Evolutionary conservation across 768 basidiomycete genomes (phyloP), one percentile per base, ranked within the genome.

Genomic region (Boletus pseudopeckii): DNA sequence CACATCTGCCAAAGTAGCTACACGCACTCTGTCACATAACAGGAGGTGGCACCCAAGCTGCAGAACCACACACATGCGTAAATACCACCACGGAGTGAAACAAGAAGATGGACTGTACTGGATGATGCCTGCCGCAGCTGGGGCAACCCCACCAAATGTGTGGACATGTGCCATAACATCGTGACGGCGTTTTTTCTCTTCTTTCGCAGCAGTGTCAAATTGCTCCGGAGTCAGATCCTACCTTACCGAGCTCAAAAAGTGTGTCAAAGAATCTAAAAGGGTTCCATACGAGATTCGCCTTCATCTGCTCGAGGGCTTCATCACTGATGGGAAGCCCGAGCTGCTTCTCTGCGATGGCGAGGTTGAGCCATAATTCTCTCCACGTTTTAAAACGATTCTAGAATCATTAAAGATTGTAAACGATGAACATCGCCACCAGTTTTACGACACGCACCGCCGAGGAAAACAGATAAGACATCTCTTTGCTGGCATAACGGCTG

Each of bases 101-200:
- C 15, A 14, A 47, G 38, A 50, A 46, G 28, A 50, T 37, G 49
- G 32, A 38, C 75, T 82, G 55, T 60, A 91, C 90, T 98, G 95
- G 60, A 98, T 97, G 65, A 98, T 96, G 17, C 93, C 92, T 15
- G 94, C 94, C 24, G 95, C 95, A 33, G 91, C 90, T 9, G 95
- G 95, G 1, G 95, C 95, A 48, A 95, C 88, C 42, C 79, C 81
- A 6, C 95, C 95, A 68, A 98, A 99, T 4, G 95, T 97, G 74
- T 98, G 93, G 41, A 99, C 97, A 66, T 99, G 97, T 0, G 97
- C 97, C 97, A 99, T 99, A 41, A 99, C 97, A 72, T 99, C 97
- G 74, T 99, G 97, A 13, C 97, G 81, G 24, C 97, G 77, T 74
- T 93, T 97, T 77, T 97, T 98, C 75, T 99, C 97, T 71, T 99